Evolutionary conservation across 371 early-diverging fungal genomes (phyloP), one percentile per base, ranked within the genome.

Genomic region (Smittium mucronatum): DNA sequence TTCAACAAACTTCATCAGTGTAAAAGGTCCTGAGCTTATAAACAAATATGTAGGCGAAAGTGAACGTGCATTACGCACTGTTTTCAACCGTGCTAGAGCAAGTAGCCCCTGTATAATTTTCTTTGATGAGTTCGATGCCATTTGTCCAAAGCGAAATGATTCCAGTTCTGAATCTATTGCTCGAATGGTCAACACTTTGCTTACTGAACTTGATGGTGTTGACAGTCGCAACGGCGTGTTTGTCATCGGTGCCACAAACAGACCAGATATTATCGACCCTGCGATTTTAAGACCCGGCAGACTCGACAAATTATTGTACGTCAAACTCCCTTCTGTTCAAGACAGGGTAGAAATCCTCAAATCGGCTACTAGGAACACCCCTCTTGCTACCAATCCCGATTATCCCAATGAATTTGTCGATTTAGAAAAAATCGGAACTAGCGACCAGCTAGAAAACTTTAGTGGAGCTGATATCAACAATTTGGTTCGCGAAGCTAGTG

Each of bases 1-100:
- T 73, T 89, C 93, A 69, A 95, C 94, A 74, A 99, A 99, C 80
- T 99, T 99, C 75, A 94, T 99, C 61, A 92, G 93, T 36, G 95
- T 99, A 64, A 98, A 98, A 76, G 99, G 99, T 0, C 99, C 99
- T 26, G 99, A 99, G 76, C 80, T 99, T 16, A 81, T 99, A 58
- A 99, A 95, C 81, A 99, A 99, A 86, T 99, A 98, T 76, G 99
- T 99, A 0, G 99, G 99, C 71, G 99, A 99, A 76, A 94, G 94
- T 81, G 99, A 99, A 80, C 87, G 95, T 57, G 93, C 95, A 25
- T 88, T 99, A 28, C 89, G 99, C 61, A 91, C 93, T 75, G 95
- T 99, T 29, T 99, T 99, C 85, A 87, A 92, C 1, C 86, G 95
- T 36, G 99, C 99, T 11, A 87, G 94, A 69, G 89, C 95, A 35